A percentile compares a stretch with the other conserved stretches of the same genome.
phyloP scores from a whole-genome alignment of 257 asterid genomes.

The Leptodermis oblonga region DNA sequence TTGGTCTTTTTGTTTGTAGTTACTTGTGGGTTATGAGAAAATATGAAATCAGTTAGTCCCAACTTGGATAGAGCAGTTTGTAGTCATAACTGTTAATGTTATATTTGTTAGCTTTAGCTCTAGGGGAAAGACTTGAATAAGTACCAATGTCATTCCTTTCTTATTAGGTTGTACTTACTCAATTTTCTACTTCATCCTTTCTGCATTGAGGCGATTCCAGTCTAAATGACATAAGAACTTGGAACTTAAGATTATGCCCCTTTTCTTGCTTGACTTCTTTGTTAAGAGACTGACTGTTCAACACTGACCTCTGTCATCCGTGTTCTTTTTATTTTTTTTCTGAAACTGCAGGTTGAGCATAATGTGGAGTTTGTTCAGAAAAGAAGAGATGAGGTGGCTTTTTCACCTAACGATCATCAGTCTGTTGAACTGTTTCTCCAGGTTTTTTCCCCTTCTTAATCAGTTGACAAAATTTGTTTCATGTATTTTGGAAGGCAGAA shows the following conservation, averaged over 20 bases:
- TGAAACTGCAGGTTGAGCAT: constrained; percentile 65
- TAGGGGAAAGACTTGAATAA: not conserved
- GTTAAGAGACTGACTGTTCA: not conserved
- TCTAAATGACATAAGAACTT: not conserved
- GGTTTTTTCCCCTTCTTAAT: constrained; percentile 40
- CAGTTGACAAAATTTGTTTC: constrained; percentile 2
- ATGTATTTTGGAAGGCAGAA: not conserved
- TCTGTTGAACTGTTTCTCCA: constrained; percentile 81
- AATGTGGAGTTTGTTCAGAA: constrained; percentile 75
- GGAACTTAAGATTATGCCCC: not conserved
- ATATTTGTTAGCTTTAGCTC: too few species aligned
- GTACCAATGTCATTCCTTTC: not conserved
- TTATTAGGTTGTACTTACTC: not conserved
- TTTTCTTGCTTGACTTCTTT: not conserved
- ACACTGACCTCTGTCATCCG: not conserved
- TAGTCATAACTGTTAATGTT: too few species aligned
- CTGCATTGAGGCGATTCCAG: not conserved
- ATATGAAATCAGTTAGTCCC: not conserved
- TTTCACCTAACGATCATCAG: constrained; percentile 84
- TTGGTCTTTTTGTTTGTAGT: not conserved
- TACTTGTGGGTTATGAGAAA: not conserved
- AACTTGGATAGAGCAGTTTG: not conserved
- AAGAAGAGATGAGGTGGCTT: constrained; percentile 80
- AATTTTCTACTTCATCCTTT: not conserved
- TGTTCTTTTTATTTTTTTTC: constrained; percentile 6